Evolutionary conservation across 139 green algal genomes (phyloP), one percentile per base, ranked within the genome.

Genomic region (Marvania coccoides): DNA sequence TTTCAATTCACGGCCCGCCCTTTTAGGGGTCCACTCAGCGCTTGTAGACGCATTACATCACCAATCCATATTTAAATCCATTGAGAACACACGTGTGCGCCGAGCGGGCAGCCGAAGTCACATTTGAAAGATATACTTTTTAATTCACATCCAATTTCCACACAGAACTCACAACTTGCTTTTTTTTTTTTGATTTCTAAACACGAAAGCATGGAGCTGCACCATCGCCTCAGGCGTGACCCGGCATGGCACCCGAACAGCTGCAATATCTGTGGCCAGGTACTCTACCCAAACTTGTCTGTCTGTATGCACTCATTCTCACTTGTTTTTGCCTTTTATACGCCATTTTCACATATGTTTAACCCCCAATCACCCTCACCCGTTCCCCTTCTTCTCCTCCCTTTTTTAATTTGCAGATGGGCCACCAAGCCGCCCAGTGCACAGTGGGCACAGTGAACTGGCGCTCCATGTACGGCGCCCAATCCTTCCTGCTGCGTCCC

Each of bases 401-500:
- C 26, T n/a, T n/a, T n/a, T n/a, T 58, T 19, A 56, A 58, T 28
- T 0, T 61, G 47, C 81, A 95, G 86, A 56, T 96, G 8, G 90
- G 90, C 7, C 90, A 96, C 73, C 87, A 92, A 71, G 90, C 90
- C 9, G 83, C 79, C 2, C 70, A 90, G 5, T 96, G 90, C 72
- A 87, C 89, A 2, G 87, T 81, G n/a, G 88, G 90, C 33, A 96
- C 86, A 8, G 86, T 96, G 37, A 91, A 95, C 70, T 96, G 90
- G 90, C 77, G 83, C 26, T 72, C 83, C 5, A 88, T 93, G 28
- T 95, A 94, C 54, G 89, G 89, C 3, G 85, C 95, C 13, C 75
- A 91, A 2, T 77, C 85, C 0, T 96, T 96, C 63, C 40, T 80
- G 19, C 34, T 93, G 54, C 72, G 71, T 28, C 70, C 65, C 4